Base-by-base conservation (phyloP, 2,329 filamentous ascomycete species). In the Colletotrichum kahawae region DNA sequence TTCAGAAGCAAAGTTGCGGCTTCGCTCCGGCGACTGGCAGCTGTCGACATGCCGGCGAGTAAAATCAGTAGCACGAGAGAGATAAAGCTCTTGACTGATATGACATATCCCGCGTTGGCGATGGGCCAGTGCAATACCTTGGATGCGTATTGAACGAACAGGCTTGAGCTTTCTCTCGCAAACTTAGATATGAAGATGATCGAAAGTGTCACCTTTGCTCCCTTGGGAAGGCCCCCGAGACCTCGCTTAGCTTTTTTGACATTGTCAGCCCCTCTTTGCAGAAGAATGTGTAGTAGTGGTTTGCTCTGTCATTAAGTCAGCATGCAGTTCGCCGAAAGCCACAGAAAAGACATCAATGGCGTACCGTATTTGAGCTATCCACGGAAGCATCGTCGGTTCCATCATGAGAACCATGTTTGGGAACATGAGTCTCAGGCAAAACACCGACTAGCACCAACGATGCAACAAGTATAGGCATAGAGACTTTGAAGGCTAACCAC, bases 61-160 rank as follows among this genome's bases (percentile, higher is more conserved):
- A 59, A 18, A 5, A 43, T 21, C 1, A 59, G 51, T 18, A 67
- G 51, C 9, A 67, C 2, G 14, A 67, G 65, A 2, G 48, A 56
- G 4, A 67, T 24, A 21, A 67, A 29, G 31, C 65, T 67, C 65
- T 67, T 67, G 43, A 36, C 51, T n/a, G 65, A 67, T 9, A 38
- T 27, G 51, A 67, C 24, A 10, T 67, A 67, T 13, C 65, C 65
- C 14, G 65, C 12, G 5, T 36, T 67, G 33, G 65, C 65, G 10
- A 67, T 67, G 10, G 51, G 51, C 65, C 65, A 67, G 33, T 59
- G 16, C 10, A 67, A 21, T 8, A 67, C 65, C 27, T 67, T 67
- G 21, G 65, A 67, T 10, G 65, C 54, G 24, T 67, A 67, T 24
- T 67, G 65, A 12, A 54, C 51, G 31, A 67, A 57, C 4, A 67